Conservation (phyloP, 73 alveolate genomes). For the Paramecium sexaurelia region DNA sequence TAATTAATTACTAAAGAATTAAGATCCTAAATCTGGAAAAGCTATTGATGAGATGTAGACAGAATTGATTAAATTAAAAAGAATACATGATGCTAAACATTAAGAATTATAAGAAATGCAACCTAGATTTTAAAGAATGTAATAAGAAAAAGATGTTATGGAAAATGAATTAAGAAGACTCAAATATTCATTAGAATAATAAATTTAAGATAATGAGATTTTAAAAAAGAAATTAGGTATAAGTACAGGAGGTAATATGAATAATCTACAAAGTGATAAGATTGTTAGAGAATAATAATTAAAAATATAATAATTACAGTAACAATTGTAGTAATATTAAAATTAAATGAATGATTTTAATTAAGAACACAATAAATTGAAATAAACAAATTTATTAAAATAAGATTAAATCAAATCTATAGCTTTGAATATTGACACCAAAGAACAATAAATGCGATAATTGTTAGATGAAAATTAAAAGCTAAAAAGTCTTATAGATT, state of each 20-base stretch:
- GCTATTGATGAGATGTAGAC: constrained; percentile 22
- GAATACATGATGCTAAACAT: constrained; percentile 32
- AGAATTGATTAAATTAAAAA: background rate
- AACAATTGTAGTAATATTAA: background rate
- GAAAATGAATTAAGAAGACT: constrained; percentile 40
- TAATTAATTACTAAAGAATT: background rate
- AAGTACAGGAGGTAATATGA: background rate
- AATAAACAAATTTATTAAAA: constrained; percentile 16
- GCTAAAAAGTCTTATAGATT: background rate
- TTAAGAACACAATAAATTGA: constrained; percentile 8
- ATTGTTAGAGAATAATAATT: background rate
- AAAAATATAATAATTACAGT: background rate
- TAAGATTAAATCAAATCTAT: constrained; percentile 44
- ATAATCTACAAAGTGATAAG: background rate
- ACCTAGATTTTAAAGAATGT: constrained; percentile 15
- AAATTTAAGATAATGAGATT: background rate
- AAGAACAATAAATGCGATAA: background rate
- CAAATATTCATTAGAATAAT: background rate
- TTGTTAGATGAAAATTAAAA: background rate
- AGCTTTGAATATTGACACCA: constrained; percentile 13
- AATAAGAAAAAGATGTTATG: constrained; percentile 28
- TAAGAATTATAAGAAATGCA: constrained; percentile 22
- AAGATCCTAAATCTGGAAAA: background rate
- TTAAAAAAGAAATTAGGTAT: background rate
- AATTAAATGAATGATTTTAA: background rate